Percentiles rank a stretch among this genome's conserved stretches.
Evolutionary conservation across 75 land plant species (phyloP).

Genomic region (Picea sitchensis): DNA sequence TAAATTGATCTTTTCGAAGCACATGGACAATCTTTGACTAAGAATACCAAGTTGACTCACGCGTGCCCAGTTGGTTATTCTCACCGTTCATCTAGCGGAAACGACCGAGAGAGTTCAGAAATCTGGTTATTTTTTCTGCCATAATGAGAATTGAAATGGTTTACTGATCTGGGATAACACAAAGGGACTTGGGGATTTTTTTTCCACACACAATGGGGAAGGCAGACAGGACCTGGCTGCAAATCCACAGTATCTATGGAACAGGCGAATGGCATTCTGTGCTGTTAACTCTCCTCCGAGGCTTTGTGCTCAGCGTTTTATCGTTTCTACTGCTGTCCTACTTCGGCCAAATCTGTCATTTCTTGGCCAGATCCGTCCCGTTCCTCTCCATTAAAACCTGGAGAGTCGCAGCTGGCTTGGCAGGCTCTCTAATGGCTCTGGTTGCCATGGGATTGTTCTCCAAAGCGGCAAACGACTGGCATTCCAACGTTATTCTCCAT

Average conservation of each 20-base stretch:
- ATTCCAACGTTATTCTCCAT: conserved; percentile 42
- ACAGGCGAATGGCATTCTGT: conserved; percentile 35
- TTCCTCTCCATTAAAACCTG: conserved; percentile 5
- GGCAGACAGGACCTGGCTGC: conserved; percentile 37
- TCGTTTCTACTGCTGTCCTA: conserved; percentile 17
- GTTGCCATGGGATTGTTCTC: conserved; percentile 42
- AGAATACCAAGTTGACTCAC: no score
- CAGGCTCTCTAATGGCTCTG: conserved; percentile 38
- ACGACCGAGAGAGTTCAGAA: no score
- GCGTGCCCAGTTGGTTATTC: no score
- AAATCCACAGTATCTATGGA: conserved; percentile 57
- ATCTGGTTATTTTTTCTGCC: no score
- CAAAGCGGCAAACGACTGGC: conserved; percentile 45
- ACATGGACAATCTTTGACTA: no score
- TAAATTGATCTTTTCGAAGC: no score
- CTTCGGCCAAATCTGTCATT: not conserved
- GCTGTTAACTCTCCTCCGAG: conserved; percentile 29
- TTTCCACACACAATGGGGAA: conserved; percentile 16
- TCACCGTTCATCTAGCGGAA: no score
- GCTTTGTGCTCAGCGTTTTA: conserved; percentile 17
- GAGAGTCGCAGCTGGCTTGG: conserved; percentile 42
- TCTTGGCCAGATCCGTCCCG: conserved; percentile 19
- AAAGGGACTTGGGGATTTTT: no score
- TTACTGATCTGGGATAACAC: no score
- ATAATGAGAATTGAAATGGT: no score